A percentile compares a stretch with the other conserved stretches of the same genome.
These are phyloP conservation scores for Arachnomyces sp. DNA, from an alignment of 2,329 filamentous ascomycete genomes.

Conservation along the genomic window DNA sequence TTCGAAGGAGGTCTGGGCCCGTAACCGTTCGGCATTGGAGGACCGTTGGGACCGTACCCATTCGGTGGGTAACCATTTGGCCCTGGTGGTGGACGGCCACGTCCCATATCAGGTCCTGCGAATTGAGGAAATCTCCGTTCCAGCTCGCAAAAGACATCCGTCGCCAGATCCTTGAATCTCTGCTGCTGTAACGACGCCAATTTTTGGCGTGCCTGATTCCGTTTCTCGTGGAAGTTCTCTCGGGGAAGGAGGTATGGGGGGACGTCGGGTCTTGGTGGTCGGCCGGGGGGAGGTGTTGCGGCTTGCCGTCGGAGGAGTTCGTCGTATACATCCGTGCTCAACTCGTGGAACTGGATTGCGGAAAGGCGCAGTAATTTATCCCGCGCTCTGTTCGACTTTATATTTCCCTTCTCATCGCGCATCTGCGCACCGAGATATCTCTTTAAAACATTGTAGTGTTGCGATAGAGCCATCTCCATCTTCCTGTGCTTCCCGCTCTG, in stretches of 20 bases:
- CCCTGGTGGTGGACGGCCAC: slow-evolving; percentile 47
- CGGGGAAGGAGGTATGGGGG: slow-evolving; percentile 76
- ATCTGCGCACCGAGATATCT: slow-evolving; percentile 62
- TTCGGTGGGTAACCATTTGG: slow-evolving; percentile 51
- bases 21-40: slow-evolving; percentile 44
- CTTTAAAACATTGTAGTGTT: slow-evolving; percentile 76
- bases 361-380: slow-evolving; percentile 90
- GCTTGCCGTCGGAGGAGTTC: slow-evolving; percentile 83
- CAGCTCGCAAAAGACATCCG: slow-evolving; percentile 91
- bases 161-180: slow-evolving; percentile 83
- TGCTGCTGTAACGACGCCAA: slow-evolving; percentile 80
- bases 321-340: slow-evolving; percentile 96
- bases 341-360: slow-evolving; percentile 87
- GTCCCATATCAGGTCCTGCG: slow-evolving; percentile 57
- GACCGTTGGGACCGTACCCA: slow-evolving; percentile 25
- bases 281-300: slow-evolving; percentile 40
- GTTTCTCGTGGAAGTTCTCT: slow-evolving; percentile 85
- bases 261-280: slow-evolving; percentile 37
- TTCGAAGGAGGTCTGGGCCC: slow-evolving; percentile 20
- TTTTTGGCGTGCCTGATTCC: slow-evolving; percentile 95
- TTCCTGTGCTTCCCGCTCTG: slow-evolving; percentile 51
- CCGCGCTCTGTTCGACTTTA: slow-evolving; percentile 76
- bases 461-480: slow-evolving; percentile 62
- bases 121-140: slow-evolving; percentile 85
- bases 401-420: slow-evolving; percentile 65